Base-by-base conservation (phyloP, 495 filamentous ascomycete genomes). In the Filosporella fistucella region DNA sequence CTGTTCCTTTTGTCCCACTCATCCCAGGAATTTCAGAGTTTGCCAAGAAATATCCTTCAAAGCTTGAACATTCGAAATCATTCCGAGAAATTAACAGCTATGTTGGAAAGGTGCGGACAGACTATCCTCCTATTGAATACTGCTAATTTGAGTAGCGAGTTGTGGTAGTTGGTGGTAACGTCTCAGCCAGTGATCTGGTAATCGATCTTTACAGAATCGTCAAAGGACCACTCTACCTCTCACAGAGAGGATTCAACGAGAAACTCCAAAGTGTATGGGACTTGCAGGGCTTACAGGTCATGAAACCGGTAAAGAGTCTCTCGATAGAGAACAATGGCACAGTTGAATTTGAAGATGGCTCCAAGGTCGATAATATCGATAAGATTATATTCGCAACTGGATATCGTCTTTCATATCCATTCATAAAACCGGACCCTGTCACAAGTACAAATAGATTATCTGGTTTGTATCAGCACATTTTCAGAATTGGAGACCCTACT, bases 141-240 rank as follows among this genome's bases (percentile, higher is more conserved):
- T 16, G 22, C 20, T 40, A 24, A 21, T 22, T 30, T 30, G 1
- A 4, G 2, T 71, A 73, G 45, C 23, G 58, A 46, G 49, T 56
- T 17, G 63, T 95, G 13, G 70, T 94, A 0, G 82, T 95, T 0
- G 89, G 89, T 17, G 88, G 81, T 44, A 79, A 81, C 2, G 82
- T 86, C 1, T 93, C 88, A 0, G 89, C 85, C 2, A 59, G 85
- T n/a, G 89, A 95, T 55, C 84, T 94, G 44, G 80, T 81, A 8
- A 4, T 17, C 2, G 51, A 47, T 22, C 13, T 54, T 57, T 37
- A 58, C 63, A 51, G 50, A 44, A 34, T 64, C 63, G 52, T 61
- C 61, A 24, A 61, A 54, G n/a, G 29, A 14, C 51, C 44, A 37
- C 12, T 54, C 1, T 29, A 67, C 21, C 18, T 14, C 59, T 65